Evolutionary conservation across 768 basidiomycete genomes (phyloP).

Genomic region (Hysterangium stoloniferum): DNA sequence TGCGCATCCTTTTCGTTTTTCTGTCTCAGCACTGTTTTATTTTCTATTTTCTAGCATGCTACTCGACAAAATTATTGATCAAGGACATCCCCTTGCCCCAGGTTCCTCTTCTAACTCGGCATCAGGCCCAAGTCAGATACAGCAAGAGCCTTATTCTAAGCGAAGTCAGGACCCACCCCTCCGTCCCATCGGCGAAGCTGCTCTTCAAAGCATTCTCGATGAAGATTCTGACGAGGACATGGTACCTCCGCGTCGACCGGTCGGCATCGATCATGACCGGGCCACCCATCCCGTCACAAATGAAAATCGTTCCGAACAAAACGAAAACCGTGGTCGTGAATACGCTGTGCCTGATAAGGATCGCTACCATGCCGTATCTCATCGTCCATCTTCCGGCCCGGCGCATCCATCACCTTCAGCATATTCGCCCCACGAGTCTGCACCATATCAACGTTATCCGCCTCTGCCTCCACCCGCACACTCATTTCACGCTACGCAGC

Average conservation of each 20-base stretch:
- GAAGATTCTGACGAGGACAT: constrained; percentile 7
- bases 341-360: background rate
- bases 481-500: constrained; percentile 20
- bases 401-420: background rate
- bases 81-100: background rate
- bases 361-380: background rate
- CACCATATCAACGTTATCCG: background rate
- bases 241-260: background rate
- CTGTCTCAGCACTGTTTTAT: background rate
- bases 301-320: background rate
- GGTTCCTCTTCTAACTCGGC: background rate
- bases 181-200: constrained; percentile 2
- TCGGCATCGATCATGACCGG: background rate
- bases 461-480: constrained; percentile 10
- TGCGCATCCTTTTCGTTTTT: background rate
- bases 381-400: background rate
- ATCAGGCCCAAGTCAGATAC: background rate
- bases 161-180: background rate
- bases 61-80: constrained; percentile 4
- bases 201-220: constrained; percentile 5
- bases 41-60: constrained; percentile 1
- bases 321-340: background rate
- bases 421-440: background rate
- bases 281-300: background rate
- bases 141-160: no score